Evolutionary conservation across 2,329 filamentous ascomycete genomes (phyloP), one percentile per base, ranked within the genome.

Genomic region (Botrytis hyacinthi): DNA sequence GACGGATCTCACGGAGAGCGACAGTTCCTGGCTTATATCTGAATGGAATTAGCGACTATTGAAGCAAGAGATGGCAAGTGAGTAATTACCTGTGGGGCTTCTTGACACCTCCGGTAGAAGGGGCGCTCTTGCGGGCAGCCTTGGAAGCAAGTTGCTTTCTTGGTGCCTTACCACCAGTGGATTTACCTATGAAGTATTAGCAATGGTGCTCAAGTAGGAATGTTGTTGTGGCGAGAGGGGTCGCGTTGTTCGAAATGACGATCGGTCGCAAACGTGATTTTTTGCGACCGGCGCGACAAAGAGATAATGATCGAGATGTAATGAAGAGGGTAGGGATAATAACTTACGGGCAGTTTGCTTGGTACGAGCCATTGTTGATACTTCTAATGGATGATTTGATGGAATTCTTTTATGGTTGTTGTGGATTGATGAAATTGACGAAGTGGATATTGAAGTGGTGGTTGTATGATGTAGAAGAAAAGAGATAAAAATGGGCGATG

Each of bases 71-170:
- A 57, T 3, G 1, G 10, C 0, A 10, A 57, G 3, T 29, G 48
- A 42, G 4, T 12, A 72, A 54, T 72, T 60, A 72, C 72, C 66
- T 69, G 48, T 69, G 66, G 48, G 66, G 66, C 66, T 69, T 69
- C 66, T 69, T 69, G 63, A 73, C 71, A 73, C 71, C 71, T 44
- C 71, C 96, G 84, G 96, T 98, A 77, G 94, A 97, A 80, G 96
- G 96, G 76, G 96, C 95, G 81, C 92, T 94, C 92, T 99, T 99
- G 88, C 96, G 95, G 82, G 96, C 95, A 80, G 95, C 96, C 90
- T 93, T 93, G 89, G 95, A 97, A 81, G 95, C 95, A 83, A 98
- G 94, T 91, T 98, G 95, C 93, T 99, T 99, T 86, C 90, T 89
- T 77, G 90, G 90, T 80, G 90, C 90, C 88, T 92, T 92, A 88